These are phyloP conservation scores for Actinomucor elegans DNA, from an alignment of 371 early-diverging fungal species.

Conservation along the genomic window DNA sequence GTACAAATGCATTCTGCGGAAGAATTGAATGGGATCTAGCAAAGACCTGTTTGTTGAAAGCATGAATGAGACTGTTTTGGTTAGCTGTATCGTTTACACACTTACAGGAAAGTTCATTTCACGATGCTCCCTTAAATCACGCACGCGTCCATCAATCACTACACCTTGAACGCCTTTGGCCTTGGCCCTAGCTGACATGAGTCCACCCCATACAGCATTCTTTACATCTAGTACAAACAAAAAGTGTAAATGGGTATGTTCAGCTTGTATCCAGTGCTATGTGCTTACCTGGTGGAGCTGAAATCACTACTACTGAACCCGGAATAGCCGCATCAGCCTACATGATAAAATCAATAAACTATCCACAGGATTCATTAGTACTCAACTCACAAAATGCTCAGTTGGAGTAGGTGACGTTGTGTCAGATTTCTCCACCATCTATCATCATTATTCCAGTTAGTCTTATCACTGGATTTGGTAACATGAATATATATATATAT, in stretches of 20 bases:
- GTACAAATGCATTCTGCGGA: conserved; percentile 69
- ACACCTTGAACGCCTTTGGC: conserved; percentile 62
- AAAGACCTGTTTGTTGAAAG: conserved; percentile 59
- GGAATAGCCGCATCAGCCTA: conserved; percentile 60
- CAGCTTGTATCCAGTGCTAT: background rate
- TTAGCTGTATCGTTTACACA: background rate
- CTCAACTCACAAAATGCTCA: conserved; percentile 59
- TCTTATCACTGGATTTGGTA: background rate
- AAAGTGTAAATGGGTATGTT: too few relatives aligned
- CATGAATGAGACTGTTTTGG: too few relatives aligned
- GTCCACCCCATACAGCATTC: conserved; percentile 84
- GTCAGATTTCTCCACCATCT: conserved; percentile 57
- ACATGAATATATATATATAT: background rate
- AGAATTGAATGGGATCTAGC: conserved; percentile 65
- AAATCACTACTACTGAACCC: conserved; percentile 67
- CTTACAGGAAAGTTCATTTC: conserved; percentile 64
- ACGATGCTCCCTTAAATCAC: conserved; percentile 73
- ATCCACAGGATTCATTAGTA: too few relatives aligned
- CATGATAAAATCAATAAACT: background rate
- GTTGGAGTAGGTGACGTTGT: conserved; percentile 41
- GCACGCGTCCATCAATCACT: conserved; percentile 74
- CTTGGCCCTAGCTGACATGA: conserved; percentile 77
- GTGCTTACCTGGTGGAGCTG: conserved; percentile 54
- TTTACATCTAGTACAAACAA: conserved; percentile 47
- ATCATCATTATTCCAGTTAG: background rate